Evolutionary conservation across 139 green algal species (phyloP), one percentile per base, ranked within the genome.

Genomic region (Pycnococcus provasolii): DNA sequence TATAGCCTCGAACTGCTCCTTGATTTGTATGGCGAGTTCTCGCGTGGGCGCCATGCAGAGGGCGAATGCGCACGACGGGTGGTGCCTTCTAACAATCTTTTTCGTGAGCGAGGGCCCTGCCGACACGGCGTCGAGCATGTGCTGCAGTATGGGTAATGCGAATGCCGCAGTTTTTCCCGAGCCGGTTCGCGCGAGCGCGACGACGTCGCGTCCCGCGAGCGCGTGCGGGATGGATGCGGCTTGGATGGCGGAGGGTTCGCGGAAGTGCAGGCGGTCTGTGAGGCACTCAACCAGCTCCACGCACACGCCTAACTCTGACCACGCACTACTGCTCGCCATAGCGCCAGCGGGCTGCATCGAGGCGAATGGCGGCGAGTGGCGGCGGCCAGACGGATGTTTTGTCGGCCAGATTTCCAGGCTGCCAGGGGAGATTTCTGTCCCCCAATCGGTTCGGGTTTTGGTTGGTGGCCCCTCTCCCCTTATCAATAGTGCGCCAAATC

Each of bases 11-110:
- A 98, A 93, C 78, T 97, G 91, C 79, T 99, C 93, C 2, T 85
- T 73, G 60, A 99, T 99, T 77, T 99, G 93, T 53, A 99, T 96
- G 54, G 93, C 93, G 64, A 99, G 84, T 81, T 99, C 93, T 9
- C 90, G 77, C 0, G 93, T 98, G 44, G 93, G 93, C 0, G 88
- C 94, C 42, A 99, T 80, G n/a, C 96, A 83, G 43, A 96, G 82
- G 9, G 88, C 88, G 26, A 26, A 26, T 26, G 26, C 26, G 77
- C 91, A 97, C 7, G 95, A 77, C 44, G 86, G 80, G 73, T 91
- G 84, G 2, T 89, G 90, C 70, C 88, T 91, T 67, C 95, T 86
- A 68, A 98, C 75, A 8, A 98, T 81, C 3, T 72, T 72, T 74
- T 41, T 41, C 42, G 8, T 41, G 8, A 9, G n/a, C 8, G 37